phyloP scores from a whole-genome alignment of 345 rosid genomes.

The Arabidopsis arenosa region DNA sequence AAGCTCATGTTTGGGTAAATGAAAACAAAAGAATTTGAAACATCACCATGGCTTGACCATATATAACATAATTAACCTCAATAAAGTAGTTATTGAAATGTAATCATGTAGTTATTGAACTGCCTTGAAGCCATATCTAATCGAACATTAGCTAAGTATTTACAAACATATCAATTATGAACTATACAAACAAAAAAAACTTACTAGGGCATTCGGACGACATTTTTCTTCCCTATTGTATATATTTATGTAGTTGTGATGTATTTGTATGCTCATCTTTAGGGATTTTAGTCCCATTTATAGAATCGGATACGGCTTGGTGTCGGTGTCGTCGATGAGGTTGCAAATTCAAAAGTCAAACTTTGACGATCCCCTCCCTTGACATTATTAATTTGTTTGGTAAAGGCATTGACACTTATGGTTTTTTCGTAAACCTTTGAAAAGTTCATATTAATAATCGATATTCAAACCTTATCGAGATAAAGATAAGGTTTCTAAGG shows the following conservation, averaged over 20 bases:
- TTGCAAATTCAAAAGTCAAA: constrained; percentile 14
- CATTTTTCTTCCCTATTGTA: constrained; percentile 16
- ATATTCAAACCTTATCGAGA: not conserved
- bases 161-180: not conserved
- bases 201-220: constrained; percentile 33
- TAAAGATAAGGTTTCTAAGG: not conserved
- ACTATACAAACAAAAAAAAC: not conserved
- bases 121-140: no score
- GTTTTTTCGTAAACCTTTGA: not conserved
- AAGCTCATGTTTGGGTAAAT: not conserved
- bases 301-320: constrained; percentile 15
- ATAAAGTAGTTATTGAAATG: not conserved
- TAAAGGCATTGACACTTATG: not conserved
- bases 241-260: constrained; percentile 15
- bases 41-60: not conserved
- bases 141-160: no score
- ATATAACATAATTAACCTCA: not conserved
- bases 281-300: constrained; percentile 10
- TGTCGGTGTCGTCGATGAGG: constrained; percentile 25
- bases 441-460: not conserved
- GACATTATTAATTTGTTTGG: constrained; percentile 9
- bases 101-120: no score
- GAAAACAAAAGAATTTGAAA: not conserved
- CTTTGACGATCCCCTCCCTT: constrained; percentile 6
- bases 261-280: constrained; percentile 13